These are phyloP conservation scores for Boletus semigastroideus DNA, from an alignment of 1,284 basidiomycete species.

Conservation along the genomic window DNA sequence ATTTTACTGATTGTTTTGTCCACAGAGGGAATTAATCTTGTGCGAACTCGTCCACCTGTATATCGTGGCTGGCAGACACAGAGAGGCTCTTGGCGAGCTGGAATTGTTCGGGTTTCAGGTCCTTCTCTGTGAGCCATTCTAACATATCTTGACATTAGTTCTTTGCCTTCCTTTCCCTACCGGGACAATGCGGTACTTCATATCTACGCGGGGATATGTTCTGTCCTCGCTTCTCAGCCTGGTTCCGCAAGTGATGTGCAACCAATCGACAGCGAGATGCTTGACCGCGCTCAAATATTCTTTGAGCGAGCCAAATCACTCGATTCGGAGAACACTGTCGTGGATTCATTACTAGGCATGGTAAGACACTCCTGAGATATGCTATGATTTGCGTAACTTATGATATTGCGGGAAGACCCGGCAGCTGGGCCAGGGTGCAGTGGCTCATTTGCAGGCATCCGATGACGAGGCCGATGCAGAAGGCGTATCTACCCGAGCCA, in stretches of 20 bases:
- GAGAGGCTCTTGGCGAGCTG: slow-evolving; percentile 78
- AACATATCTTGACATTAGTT: slow-evolving; percentile 45
- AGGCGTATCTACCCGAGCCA: slow-evolving; percentile 15
- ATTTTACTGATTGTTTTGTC: slow-evolving; percentile 15
- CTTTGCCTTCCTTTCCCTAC: slow-evolving; percentile 82
- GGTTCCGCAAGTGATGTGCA: slow-evolving; percentile 5
- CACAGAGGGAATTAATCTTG: slow-evolving; percentile 70
- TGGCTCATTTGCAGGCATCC: slow-evolving; percentile 17
- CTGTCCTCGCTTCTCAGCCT: slow-evolving; percentile 57
- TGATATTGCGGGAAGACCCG: slow-evolving; percentile 19
- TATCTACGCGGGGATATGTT: slow-evolving; percentile 77
- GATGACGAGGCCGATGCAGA: slow-evolving; percentile 42
- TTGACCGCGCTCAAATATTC: slow-evolving; percentile 62
- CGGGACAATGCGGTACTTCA: slow-evolving; percentile 78
- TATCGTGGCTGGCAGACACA: slow-evolving; percentile 55
- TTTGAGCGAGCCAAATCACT: slow-evolving; percentile 60
- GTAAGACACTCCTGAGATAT: slow-evolving; percentile 26
- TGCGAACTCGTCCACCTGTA: slow-evolving; percentile 72
- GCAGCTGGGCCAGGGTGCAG: slow-evolving; percentile 16
- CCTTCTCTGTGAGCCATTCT: slow-evolving; percentile 5
- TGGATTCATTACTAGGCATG: slow-evolving; percentile 51
- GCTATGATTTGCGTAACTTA: neutral
- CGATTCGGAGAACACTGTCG: slow-evolving; percentile 58
- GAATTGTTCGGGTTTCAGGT: slow-evolving; percentile 61
- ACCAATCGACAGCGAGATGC: slow-evolving; percentile 28